Percentiles rank a stretch among this genome's conserved stretches.
Conservation (phyloP, 2,329 filamentous ascomycete genomes). For the Diplodia seriata region DNA sequence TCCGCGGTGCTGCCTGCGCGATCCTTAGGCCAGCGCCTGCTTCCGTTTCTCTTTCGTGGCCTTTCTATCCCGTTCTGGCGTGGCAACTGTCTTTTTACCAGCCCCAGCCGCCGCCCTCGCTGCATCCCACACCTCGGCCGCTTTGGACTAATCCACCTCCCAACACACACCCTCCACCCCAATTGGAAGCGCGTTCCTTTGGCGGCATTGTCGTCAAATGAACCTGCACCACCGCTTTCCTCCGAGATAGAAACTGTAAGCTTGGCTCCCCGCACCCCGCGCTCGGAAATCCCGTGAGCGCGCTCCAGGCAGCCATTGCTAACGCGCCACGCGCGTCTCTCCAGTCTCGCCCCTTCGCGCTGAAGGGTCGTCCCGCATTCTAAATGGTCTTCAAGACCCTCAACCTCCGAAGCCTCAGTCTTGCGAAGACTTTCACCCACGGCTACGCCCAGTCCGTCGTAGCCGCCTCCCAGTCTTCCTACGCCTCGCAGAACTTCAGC, state of each 20-base stretch:
- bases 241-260: constrained; percentile 69
- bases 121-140: constrained; percentile 1
- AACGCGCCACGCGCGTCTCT: constrained; percentile 21
- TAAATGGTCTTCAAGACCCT: constrained; percentile 86
- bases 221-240: constrained; percentile 82
- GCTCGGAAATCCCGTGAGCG: constrained; percentile 16
- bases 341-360: constrained; percentile 56
- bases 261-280: constrained; percentile 34
- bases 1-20: constrained; percentile 21
- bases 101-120: constrained; percentile 2
- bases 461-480: constrained; percentile 86
- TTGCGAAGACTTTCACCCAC: constrained; percentile 95
- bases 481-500: constrained; percentile 69
- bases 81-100: constrained; percentile 15
- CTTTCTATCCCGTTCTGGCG: not conserved
- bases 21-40: constrained; percentile 19
- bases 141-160: constrained; percentile 8
- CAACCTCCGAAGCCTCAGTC: constrained; percentile 94
- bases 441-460: constrained; percentile 98
- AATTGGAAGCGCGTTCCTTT: constrained; percentile 80
- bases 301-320: constrained; percentile 31
- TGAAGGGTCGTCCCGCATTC: constrained; percentile 72
- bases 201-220: constrained; percentile 95
- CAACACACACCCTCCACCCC: constrained; percentile 21
- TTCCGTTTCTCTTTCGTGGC: constrained; percentile 17